phyloP scores from a whole-genome alignment of 2,329 filamentous ascomycete genomes.

The Tympanopsis confertula region DNA sequence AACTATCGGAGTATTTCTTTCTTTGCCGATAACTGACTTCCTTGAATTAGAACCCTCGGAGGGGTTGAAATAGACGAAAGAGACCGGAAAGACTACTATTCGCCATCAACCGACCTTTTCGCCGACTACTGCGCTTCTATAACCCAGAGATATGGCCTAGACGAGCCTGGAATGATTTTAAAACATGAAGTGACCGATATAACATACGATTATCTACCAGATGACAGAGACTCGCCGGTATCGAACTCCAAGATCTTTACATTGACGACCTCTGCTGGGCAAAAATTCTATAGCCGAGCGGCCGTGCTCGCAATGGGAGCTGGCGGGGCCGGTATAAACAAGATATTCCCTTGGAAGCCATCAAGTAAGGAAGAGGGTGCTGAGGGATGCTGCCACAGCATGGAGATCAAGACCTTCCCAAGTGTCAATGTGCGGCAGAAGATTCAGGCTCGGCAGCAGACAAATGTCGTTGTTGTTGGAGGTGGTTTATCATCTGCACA shows the following conservation, averaged over 20 bases:
- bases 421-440: constrained; percentile 36
- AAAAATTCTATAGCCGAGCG: constrained; percentile 41
- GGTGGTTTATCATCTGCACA: constrained; percentile 70
- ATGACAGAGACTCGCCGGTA: constrained; percentile 25
- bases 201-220: constrained; percentile 32
- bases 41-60: constrained; percentile 21
- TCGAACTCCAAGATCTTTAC: constrained; percentile 49
- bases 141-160: constrained; percentile 43
- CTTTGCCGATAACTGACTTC: background rate
- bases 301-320: constrained; percentile 64
- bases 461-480: constrained; percentile 59
- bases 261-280: constrained; percentile 38
- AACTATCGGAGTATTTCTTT: background rate
- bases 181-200: constrained; percentile 51
- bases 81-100: constrained; percentile 60
- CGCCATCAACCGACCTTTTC: constrained; percentile 50
- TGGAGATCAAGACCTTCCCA: constrained; percentile 49
- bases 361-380: constrained; percentile 20
- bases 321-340: constrained; percentile 39
- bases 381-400: constrained; percentile 47
- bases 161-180: constrained; percentile 35
- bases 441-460: constrained; percentile 35
- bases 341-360: constrained; percentile 20
- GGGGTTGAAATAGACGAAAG: constrained; percentile 48
- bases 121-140: constrained; percentile 48